phyloP scores from a whole-genome alignment of 139 green algal genomes.

The Auxenochlorella pyrenoidosa region DNA sequence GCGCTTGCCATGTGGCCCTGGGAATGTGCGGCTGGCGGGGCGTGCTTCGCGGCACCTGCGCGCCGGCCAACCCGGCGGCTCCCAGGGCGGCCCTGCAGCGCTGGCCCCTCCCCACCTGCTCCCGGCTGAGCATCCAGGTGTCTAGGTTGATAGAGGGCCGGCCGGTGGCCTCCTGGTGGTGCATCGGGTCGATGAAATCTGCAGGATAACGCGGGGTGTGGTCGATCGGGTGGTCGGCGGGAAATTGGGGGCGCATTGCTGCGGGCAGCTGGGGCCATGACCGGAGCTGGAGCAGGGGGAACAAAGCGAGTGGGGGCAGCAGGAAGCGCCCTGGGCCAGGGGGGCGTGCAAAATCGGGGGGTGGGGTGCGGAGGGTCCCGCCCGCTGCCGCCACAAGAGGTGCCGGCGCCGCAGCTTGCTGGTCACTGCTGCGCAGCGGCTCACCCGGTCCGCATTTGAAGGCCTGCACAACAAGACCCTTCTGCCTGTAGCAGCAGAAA shows the following conservation, averaged over 20 bases:
- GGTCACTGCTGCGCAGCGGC: background rate
- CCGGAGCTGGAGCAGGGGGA: background rate
- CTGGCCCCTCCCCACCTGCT: slow-evolving; percentile 29
- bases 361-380: background rate
- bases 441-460: slow-evolving; percentile 85
- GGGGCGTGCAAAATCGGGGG: background rate
- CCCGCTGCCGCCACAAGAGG: background rate
- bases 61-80: too few species aligned
- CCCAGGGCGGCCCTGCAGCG: too few species aligned
- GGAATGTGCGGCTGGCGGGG: background rate
- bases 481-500: slow-evolving; percentile 37
- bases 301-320: too few species aligned
- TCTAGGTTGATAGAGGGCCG: slow-evolving; percentile 85
- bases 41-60: background rate
- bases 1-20: background rate
- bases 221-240: too few species aligned
- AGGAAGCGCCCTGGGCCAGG: background rate
- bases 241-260: too few species aligned
- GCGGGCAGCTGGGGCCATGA: background rate
- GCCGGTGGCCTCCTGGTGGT: slow-evolving; percentile 76
- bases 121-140: slow-evolving; percentile 79
- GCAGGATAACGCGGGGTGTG: background rate
- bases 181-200: slow-evolving; percentile 80
- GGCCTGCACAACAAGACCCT: slow-evolving; percentile 71
- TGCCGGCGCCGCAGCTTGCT: background rate